Conservation (phyloP, 2,329 filamentous ascomycete genomes). For the Graphilbum fragrans region DNA sequence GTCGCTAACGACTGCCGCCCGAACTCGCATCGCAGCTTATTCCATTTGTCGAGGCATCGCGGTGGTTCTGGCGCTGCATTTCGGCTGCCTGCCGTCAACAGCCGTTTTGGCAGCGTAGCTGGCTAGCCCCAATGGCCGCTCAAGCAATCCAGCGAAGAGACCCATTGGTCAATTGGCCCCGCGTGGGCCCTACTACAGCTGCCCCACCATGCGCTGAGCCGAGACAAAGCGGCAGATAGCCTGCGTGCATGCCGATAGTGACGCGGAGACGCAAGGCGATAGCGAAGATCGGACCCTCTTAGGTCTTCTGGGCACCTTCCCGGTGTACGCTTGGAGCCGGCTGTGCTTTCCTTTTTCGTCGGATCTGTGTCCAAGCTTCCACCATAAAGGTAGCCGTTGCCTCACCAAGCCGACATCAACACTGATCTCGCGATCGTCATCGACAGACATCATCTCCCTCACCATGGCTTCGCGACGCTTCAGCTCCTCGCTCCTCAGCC, state of each 20-base stretch:
- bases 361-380: not conserved
- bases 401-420: too few species aligned
- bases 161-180: not conserved
- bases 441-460: not conserved
- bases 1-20: too few species aligned
- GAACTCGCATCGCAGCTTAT: too few species aligned
- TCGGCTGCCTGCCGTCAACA: not conserved
- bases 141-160: too few species aligned
- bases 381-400: too few species aligned
- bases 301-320: not conserved
- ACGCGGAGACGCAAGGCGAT: too few species aligned
- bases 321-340: not conserved
- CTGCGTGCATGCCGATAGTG: too few species aligned
- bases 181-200: not conserved
- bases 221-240: not conserved
- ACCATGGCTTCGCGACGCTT: slow-evolving; percentile 11
- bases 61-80: too few species aligned
- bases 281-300: not conserved
- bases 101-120: too few species aligned
- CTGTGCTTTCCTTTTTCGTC: not conserved
- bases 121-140: too few species aligned
- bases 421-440: too few species aligned
- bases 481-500: slow-evolving; percentile 6
- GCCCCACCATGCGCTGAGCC: not conserved
- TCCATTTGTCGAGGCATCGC: too few species aligned